Evolutionary conservation across 2,329 filamentous ascomycete genomes (phyloP), one percentile per base, ranked within the genome.

Genomic region (Akanthomyces muscarius): DNA sequence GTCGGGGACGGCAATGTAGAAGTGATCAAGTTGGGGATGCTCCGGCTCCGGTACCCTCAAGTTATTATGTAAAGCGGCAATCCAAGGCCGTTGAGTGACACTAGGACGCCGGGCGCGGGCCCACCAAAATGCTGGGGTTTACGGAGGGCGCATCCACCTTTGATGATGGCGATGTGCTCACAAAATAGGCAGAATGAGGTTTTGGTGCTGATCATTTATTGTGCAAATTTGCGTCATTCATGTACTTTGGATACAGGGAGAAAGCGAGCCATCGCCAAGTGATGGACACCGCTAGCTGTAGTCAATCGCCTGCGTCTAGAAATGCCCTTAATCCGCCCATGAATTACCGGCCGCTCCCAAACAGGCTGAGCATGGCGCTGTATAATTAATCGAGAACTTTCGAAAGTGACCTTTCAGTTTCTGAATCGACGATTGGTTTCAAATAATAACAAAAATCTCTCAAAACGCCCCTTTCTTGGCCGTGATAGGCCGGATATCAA

Each of bases 1-100:
- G 25, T 14, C 21, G 5, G 3, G 8, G 23, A 42, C 10, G 18
- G 11, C 44, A 11, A 44, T 44, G 47, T 30, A 23, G 25, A 60
- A 5, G 25, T 30, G n/a, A 60, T 38, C 30, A 38, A 2, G 13
- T 25, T 16, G 11, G 18, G 8, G 23, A 23, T 52, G 44, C 21
- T 56, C 23, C 61, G 61, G 61, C 28, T 57, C 61, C 6, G 38
- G 61, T 63, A 57, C 61, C 61, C 61, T 51, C 16, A 44, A 44
- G 18, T 10, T 33, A 51, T 57, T 62, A 62, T 23, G 53, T 57
- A 62, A 52, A 52, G 25, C 38, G 14, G 50, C 21, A 30, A 14
- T 38, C 33, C 33, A 50, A 14, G 8, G 33, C 23, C 11, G 56
- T 41, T 55, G 36, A 38, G 23, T 21, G 38, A 30, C 30, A 23